Base-by-base conservation (phyloP, 2,329 filamentous ascomycete genomes). In the Lizonia empirigonia region DNA sequence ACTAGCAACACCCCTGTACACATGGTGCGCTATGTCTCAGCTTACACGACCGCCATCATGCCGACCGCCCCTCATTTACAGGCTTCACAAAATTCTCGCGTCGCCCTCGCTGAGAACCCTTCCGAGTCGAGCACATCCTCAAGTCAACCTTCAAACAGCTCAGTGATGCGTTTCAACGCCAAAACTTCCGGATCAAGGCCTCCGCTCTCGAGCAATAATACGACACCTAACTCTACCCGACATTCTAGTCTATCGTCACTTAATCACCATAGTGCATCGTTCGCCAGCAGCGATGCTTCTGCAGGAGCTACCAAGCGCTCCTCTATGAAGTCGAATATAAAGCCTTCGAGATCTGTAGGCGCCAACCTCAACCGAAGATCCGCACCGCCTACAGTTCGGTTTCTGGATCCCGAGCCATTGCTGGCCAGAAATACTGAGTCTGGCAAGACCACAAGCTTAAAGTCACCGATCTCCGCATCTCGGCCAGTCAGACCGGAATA, bases 371-470 rank as follows among this genome's bases (percentile, higher is more conserved):
- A 50, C 19, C 50, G 53, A 16, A 60, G 50, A 48, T 57, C 63
- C 16, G 58, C 59, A 20, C 59, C 60, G 18, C 50, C 64, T 6
- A 58, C 55, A 10, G 67, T 69, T 30, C 58, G 62, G 19, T 69
- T 69, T 23, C 45, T 56, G 16, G 58, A 67, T 10, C 58, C 63
- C 44, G 58, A 63, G 30, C 52, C 50, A 8, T 20, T 52, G 15
- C 48, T 52, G 20, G 56, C 39, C 5, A 54, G 32, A 12, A 50
- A 19, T 23, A 45, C n/a, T 40, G 44, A 26, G 15, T 22, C 38
- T 34, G 33, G 20, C 15, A 42, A 30, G 18, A 27, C 19, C 7
- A 19, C 32, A n/a, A 38, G 36, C 33, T 5, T 42, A 20, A 46
- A 32, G 13, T 33, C 41, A 6, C 36, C 37, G 10, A 16, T 7